phyloP scores from a whole-genome alignment of 306 rosid species.

The Aeschynomene evenia region DNA sequence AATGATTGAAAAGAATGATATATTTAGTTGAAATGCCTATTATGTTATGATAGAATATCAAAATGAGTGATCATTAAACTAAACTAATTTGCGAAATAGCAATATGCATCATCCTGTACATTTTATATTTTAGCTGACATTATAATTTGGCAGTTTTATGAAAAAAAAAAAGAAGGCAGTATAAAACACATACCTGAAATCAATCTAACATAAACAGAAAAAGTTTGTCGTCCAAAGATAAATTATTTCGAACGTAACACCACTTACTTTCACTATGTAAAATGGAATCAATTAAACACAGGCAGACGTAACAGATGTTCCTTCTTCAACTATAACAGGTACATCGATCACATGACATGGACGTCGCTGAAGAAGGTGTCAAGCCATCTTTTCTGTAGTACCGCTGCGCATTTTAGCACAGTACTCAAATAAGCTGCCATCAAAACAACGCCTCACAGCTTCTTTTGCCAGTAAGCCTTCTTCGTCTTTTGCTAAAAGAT shows the following conservation, averaged over 20 bases:
- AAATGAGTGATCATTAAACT: no score
- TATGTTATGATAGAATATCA: no score
- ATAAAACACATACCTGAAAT: not conserved
- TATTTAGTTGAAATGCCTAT: no score
- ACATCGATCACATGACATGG: no score
- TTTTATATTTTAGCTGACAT: not conserved
- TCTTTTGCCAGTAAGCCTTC: slow-evolving; percentile 68
- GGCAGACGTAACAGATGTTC: no score
- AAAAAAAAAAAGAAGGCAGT: no score
- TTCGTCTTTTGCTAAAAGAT: slow-evolving; percentile 64
- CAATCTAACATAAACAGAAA: not conserved
- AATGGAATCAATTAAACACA: not conserved
- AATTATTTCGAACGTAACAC: not conserved
- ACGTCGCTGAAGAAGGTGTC: not conserved
- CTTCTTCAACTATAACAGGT: not conserved
- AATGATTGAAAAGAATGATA: no score
- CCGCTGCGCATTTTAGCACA: slow-evolving; percentile 60
- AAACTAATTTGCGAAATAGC: not conserved
- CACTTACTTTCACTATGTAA: not conserved
- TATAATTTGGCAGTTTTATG: not conserved
- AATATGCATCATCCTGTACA: not conserved
- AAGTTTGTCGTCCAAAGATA: not conserved
- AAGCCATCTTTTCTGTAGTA: slow-evolving; percentile 42
- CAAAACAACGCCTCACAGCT: slow-evolving; percentile 81
- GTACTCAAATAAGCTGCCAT: slow-evolving; percentile 76